Evolutionary conservation across 352 stramenopile genomes (phyloP), one percentile per base, ranked within the genome.

Genomic region (Globisporangium uncinulatum): DNA sequence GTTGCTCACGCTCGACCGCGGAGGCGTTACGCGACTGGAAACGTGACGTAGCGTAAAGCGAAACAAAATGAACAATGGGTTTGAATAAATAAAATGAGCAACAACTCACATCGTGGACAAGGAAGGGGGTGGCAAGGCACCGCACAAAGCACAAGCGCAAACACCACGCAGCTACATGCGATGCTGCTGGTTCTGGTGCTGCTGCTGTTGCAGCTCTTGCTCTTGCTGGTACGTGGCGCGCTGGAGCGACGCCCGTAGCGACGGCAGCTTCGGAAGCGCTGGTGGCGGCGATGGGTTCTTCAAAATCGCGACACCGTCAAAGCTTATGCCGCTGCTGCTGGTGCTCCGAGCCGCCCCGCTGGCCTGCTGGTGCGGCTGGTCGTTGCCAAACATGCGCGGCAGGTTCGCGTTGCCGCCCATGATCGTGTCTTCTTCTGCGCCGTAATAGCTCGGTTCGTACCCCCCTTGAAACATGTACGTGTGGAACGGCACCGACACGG

Each of bases 231-330:
- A 56, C 51, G 51, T 39, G 6, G 21, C 51, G 17, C 51, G 51
- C 51, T 56, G 36, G 51, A 56, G 51, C 51, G 51, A 56, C 20
- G 51, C 51, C 10, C 51, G 37, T 7, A 56, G 36, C 9, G 51
- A 47, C 51, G 51, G 51, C 51, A 56, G 37, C 51, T 29, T 37
- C 34, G 36, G 51, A 7, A 36, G 34, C 14, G 6, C 15, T 20
- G 51, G 34, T n/a, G n/a, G n/a, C 17, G 48, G 31, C 20, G 51
- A 29, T n/a, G 31, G 8, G 32, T 37, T 17, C 42, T 47, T 47
- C 42, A 47, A 3, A 5, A 24, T 19, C 15, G 15, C 42, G 10
- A 1, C 42, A 2, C 17, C 42, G 42, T n/a, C 7, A n/a, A n/a
- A n/a, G 9, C 42, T n/a, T 13, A 3, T 7, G 3, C 42, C n/a